A percentile compares a stretch with the other conserved stretches of the same genome.
These are phyloP conservation scores for Nakazawaea ernobii DNA, from an alignment of 805 yeast species.

Conservation along the genomic window DNA sequence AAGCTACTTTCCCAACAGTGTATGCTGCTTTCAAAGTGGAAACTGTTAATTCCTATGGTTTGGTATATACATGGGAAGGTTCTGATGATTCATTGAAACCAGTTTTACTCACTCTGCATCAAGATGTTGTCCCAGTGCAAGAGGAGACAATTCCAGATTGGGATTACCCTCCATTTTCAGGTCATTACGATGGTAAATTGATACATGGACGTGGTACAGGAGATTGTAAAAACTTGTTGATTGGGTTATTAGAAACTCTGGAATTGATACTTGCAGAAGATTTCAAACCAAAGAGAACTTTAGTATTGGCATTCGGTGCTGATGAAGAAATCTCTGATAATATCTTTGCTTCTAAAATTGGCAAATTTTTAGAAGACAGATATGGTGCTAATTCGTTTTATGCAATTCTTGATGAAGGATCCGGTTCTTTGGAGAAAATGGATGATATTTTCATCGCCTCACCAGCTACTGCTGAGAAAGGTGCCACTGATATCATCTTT, in stretches of 20 bases:
- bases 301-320: constrained; percentile 64
- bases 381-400: constrained; percentile 59
- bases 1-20: constrained; percentile 48
- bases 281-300: constrained; percentile 56
- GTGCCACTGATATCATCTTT: constrained; percentile 33
- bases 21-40: constrained; percentile 43
- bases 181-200: constrained; percentile 57
- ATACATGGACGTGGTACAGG: constrained; percentile 75
- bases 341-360: constrained; percentile 54
- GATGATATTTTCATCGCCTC: constrained; percentile 39
- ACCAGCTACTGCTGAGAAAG: constrained; percentile 45
- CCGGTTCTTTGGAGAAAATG: constrained; percentile 23
- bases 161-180: constrained; percentile 63
- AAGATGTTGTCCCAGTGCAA: constrained; percentile 78
- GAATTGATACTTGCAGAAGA: constrained; percentile 43
- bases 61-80: constrained; percentile 63
- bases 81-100: constrained; percentile 49
- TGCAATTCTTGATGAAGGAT: constrained; percentile 55
- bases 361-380: constrained; percentile 37
- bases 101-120: constrained; percentile 66
- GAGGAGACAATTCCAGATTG: constrained; percentile 48
- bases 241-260: constrained; percentile 60
- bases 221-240: constrained; percentile 69
- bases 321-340: constrained; percentile 74
- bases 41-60: constrained; percentile 55